Conservation (phyloP, 495 filamentous ascomycete genomes). For the Annulohypoxylon stygium region DNA sequence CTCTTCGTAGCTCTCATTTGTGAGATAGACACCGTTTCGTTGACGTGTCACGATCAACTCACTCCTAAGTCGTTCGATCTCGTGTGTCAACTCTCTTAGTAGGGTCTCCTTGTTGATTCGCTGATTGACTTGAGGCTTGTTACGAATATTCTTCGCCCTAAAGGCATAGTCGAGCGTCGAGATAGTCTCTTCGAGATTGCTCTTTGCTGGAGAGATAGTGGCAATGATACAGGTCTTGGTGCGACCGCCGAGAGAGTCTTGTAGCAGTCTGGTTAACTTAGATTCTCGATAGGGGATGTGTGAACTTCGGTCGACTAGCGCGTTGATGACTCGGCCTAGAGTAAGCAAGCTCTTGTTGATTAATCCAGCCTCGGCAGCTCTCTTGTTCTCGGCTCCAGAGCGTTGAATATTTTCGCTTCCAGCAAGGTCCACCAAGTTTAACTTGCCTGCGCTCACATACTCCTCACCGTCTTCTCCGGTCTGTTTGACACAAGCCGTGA, state of each 20-base stretch:
- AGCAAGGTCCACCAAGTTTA: slow-evolving; percentile 96
- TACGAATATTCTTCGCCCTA: slow-evolving; percentile 96
- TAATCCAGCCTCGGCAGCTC: slow-evolving; percentile 92
- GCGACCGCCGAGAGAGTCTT: slow-evolving; percentile 94
- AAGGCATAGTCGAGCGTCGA: slow-evolving; percentile 98
- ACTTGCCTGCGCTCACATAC: slow-evolving; percentile 90
- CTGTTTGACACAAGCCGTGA: slow-evolving; percentile 88
- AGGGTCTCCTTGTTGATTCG: slow-evolving; percentile 92
- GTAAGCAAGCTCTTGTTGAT: slow-evolving; percentile 99
- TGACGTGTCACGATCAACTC: slow-evolving; percentile 94
- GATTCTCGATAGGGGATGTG: slow-evolving; percentile 98
- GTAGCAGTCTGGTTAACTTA: slow-evolving; percentile 92
- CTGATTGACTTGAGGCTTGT: slow-evolving; percentile 95
- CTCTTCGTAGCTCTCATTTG: slow-evolving; percentile 85
- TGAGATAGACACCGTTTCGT: slow-evolving; percentile 93
- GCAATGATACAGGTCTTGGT: slow-evolving; percentile 99
- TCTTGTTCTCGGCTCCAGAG: slow-evolving; percentile 97
- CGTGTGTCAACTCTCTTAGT: slow-evolving; percentile 88
- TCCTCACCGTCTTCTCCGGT: slow-evolving; percentile 84
- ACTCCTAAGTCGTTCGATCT: slow-evolving; percentile 93
- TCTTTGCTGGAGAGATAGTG: slow-evolving; percentile 92
- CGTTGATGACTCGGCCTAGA: slow-evolving; percentile 96
- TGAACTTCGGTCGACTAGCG: slow-evolving; percentile 87
- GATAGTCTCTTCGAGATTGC: slow-evolving; percentile 96
- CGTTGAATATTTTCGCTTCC: slow-evolving; percentile 98